Conservation (phyloP, 2,329 filamentous ascomycete species). For the Claviceps fusiformis region DNA sequence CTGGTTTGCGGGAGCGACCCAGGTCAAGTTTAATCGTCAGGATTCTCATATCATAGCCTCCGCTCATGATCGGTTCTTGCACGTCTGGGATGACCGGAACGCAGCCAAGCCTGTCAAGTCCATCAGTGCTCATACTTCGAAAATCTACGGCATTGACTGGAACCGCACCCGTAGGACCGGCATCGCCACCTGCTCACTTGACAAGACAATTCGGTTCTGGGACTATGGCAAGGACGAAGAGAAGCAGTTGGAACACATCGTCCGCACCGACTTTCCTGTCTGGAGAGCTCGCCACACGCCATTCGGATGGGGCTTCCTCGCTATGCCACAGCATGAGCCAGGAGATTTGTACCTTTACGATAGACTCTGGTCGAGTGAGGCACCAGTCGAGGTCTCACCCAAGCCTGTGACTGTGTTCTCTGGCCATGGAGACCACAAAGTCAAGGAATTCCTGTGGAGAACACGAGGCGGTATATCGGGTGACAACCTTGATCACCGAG, state of each 20-base stretch:
- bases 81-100: slow-evolving; percentile 81
- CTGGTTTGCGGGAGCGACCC: slow-evolving; percentile 86
- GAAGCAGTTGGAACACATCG: slow-evolving; percentile 59
- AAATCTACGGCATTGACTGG: slow-evolving; percentile 95
- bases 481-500: slow-evolving; percentile 63
- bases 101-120: slow-evolving; percentile 66
- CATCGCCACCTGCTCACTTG: slow-evolving; percentile 77
- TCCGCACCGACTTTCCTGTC: slow-evolving; percentile 72
- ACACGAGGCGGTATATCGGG: slow-evolving; percentile 54
- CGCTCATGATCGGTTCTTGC: slow-evolving; percentile 74
- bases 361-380: slow-evolving; percentile 34
- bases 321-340: slow-evolving; percentile 84
- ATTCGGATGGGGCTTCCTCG: slow-evolving; percentile 72
- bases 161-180: slow-evolving; percentile 61
- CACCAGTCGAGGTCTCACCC: slow-evolving; percentile 28
- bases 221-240: slow-evolving; percentile 53
- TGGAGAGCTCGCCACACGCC: slow-evolving; percentile 87
- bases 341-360: slow-evolving; percentile 79
- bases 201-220: slow-evolving; percentile 91
- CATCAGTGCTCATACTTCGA: slow-evolving; percentile 78
- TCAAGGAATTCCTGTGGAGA: slow-evolving; percentile 88
- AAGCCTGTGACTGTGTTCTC: slow-evolving; percentile 44
- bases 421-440: slow-evolving; percentile 52
- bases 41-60: slow-evolving; percentile 79
- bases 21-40: slow-evolving; percentile 89